Base-by-base conservation (phyloP, 2,329 filamentous ascomycete genomes). In the Periconia sp. region DNA sequence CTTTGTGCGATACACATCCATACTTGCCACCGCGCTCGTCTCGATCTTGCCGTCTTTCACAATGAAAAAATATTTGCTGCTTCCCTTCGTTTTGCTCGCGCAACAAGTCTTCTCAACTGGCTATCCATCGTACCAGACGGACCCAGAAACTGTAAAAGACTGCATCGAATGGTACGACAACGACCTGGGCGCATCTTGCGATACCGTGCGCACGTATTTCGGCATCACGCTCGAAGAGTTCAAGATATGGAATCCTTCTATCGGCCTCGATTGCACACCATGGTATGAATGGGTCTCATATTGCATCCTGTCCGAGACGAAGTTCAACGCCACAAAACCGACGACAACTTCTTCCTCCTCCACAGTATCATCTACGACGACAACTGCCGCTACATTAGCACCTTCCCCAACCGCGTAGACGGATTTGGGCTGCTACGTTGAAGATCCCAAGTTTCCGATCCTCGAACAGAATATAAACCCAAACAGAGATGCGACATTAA, bases 151-250 rank as follows among this genome's bases (percentile, higher is more conserved):
- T 10, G 47, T 23, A 20, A 53, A 50, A 47, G 53, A 58, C 47
- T 61, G 56, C 41, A 43, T 54, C 15, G 54, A 53, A n/a, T 61
- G 58, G 56, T 50, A 58, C 50, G 47, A 61, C 48, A 54, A 57
- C 40, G 31, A 23, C 42, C 45, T 55, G 14, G 48, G 43, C 14
- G 47, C 53, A 18, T 45, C 52, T 10, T 59, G 58, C 49, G 52
- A 57, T 17, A 7, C 41, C 10, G 57, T 59, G 23, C 54, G 50
- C 23, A 44, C 47, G 7, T 54, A 31, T 20, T 59, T 41, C 27
- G 44, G 41, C 27, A 50, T 59, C 50, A 56, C 48, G 9, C 52
- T 52, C 20, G 52, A 44, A 18, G 40, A 55, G 20, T 57, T 59
- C 45, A 41, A 45, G 20, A 20, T n/a, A 10, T 60, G 54, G 51